Percentiles rank a stretch among this genome's conserved stretches.
Evolutionary conservation across 1,139 yeast species (phyloP).

Genomic region (Yamadazyma dendronema): DNA sequence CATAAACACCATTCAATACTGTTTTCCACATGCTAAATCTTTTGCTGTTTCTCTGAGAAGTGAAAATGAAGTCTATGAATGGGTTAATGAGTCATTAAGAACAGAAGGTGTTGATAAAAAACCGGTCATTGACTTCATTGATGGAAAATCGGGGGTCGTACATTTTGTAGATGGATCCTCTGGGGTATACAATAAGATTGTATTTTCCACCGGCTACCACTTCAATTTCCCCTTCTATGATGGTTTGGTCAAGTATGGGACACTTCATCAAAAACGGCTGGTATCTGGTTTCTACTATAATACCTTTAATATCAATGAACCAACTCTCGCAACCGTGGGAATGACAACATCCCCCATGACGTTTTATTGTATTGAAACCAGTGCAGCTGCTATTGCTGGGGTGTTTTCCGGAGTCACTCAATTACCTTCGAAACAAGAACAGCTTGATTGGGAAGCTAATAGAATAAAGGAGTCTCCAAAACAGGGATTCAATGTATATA

Average conservation of each 20-base stretch:
- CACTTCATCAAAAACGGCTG: slow-evolving; percentile 24
- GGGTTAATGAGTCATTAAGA: slow-evolving; percentile 36
- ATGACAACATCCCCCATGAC: slow-evolving; percentile 37
- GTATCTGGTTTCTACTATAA: slow-evolving; percentile 38
- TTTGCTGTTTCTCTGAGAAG: slow-evolving; percentile 38
- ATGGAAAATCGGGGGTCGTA: slow-evolving; percentile 24
- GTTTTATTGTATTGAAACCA: slow-evolving; percentile 42
- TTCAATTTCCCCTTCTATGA: slow-evolving; percentile 34
- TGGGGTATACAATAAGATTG: slow-evolving; percentile 25
- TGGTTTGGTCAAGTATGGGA: slow-evolving; percentile 22
- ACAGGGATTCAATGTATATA: slow-evolving; percentile 23
- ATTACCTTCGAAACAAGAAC: slow-evolving; percentile 30
- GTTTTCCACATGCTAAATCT: slow-evolving; percentile 40
- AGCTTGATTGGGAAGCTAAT: slow-evolving; percentile 28
- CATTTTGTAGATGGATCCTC: slow-evolving; percentile 30
- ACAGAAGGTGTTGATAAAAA: slow-evolving; percentile 35
- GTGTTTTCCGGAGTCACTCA: slow-evolving; percentile 36
- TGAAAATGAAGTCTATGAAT: slow-evolving; percentile 26
- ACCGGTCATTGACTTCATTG: slow-evolving; percentile 26
- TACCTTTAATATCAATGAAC: slow-evolving; percentile 41
- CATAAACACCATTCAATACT: slow-evolving; percentile 50
- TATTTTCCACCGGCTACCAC: slow-evolving; percentile 40
- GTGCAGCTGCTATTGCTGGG: slow-evolving; percentile 47
- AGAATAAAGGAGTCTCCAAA: slow-evolving; percentile 9
- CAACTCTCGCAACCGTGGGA: slow-evolving; percentile 43